Evolutionary conservation across 768 basidiomycete species (phyloP).

Genomic region (Mycena latifolia): DNA sequence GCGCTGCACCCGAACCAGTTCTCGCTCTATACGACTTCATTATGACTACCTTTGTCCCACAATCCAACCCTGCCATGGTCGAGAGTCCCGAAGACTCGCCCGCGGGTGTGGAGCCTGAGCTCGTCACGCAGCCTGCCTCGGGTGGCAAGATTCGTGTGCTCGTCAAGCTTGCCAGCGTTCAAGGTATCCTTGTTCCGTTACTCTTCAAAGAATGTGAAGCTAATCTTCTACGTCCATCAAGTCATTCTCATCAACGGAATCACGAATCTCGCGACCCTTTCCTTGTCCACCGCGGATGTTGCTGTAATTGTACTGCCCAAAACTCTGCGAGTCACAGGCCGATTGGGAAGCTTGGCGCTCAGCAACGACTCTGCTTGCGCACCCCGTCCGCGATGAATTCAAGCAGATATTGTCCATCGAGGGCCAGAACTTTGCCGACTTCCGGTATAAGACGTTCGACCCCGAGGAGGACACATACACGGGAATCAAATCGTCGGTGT

Average conservation of each 20-base stretch:
- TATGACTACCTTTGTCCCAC: constrained; percentile 94
- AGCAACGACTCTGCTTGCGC: constrained; percentile 74
- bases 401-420: constrained; percentile 93
- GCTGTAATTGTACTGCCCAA: constrained; percentile 77
- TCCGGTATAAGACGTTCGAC: constrained; percentile 94
- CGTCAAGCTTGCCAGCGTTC: constrained; percentile 86
- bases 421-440: constrained; percentile 93
- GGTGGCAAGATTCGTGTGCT: constrained; percentile 81
- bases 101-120: constrained; percentile 28
- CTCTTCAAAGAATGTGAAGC: constrained; percentile 8
- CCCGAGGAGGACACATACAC: constrained; percentile 74
- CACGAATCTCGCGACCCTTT: constrained; percentile 84
- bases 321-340: constrained; percentile 82
- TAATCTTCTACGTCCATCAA: constrained; percentile 46
- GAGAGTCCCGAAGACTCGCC: constrained; percentile 16
- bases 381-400: constrained; percentile 73
- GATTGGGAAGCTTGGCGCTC: constrained; percentile 86
- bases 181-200: constrained; percentile 62
- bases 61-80: constrained; percentile 34
- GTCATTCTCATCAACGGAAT: constrained; percentile 84
- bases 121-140: constrained; percentile 24
- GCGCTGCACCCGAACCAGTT: constrained; percentile 90
- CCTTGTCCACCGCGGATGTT: constrained; percentile 91
- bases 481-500: constrained; percentile 87
- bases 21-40: constrained; percentile 95